A percentile compares a stretch with the other conserved stretches of the same genome.
phyloP scores from a whole-genome alignment of 192 early-diverging fungal species.

The Cetraspora pellucida region DNA sequence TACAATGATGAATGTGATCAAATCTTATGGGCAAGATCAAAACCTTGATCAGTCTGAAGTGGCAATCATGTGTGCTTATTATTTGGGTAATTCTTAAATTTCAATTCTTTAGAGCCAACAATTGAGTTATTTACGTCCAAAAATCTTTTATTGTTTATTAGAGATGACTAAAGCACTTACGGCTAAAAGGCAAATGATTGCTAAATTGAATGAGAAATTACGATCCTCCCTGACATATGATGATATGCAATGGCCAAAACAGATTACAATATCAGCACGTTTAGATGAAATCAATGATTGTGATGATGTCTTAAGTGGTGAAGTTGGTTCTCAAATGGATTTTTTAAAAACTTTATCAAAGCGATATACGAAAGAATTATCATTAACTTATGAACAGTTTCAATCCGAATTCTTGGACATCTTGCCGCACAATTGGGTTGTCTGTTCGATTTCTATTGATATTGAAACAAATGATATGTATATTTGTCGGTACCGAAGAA shows the following conservation, averaged over 20 bases:
- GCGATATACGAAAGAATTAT: conserved; percentile 46
- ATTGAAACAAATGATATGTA: conserved; percentile 64
- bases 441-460: conserved; percentile 81
- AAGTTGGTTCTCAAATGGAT: not conserved
- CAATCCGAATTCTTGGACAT: conserved; percentile 54
- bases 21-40: conserved; percentile 40
- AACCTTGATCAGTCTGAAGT: conserved; percentile 33
- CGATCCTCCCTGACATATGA: conserved; percentile 24
- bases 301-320: not conserved
- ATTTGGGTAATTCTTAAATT: conserved; percentile 48
- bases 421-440: conserved; percentile 72
- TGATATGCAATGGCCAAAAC: conserved; percentile 42
- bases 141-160: conserved; percentile 17
- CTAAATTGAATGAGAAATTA: conserved; percentile 51
- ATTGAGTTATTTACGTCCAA: not conserved
- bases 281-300: not conserved
- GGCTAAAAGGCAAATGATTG: conserved; percentile 62
- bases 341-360: conserved; percentile 38
- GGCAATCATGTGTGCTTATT: conserved; percentile 44
- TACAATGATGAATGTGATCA: conserved; percentile 39
- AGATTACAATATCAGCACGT: conserved; percentile 23
- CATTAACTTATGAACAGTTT: conserved; percentile 45
- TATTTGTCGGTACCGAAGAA: conserved; percentile 61
- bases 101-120: not conserved
- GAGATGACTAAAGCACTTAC: conserved; percentile 67